Base-by-base conservation (phyloP, 108 stramenopile genomes). In the Mediolabrus comicus region DNA sequence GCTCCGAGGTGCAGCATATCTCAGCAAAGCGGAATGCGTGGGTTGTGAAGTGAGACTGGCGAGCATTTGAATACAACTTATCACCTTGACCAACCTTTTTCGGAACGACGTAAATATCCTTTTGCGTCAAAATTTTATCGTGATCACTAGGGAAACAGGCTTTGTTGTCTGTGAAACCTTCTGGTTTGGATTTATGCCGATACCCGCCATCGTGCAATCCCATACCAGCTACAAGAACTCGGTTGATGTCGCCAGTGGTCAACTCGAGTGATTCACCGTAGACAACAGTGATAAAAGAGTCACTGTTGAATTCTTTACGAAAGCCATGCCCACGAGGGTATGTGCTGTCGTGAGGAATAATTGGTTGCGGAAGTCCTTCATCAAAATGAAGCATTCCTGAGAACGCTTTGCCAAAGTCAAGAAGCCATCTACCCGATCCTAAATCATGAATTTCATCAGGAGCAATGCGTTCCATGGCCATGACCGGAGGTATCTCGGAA, bases 371-470 rank as follows among this genome's bases (percentile, higher is more conserved):
- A 13, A 80, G 29, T 34, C 79, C 79, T 19, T 70, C 54, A 13
- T 71, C 74, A 59, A 80, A 80, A 56, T 74, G 79, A 26, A 80
- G 31, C 68, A 80, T 74, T 1, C 79, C 79, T 6, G 79, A 80
- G 11, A 75, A 56, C 1, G 73, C 74, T 53, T 63, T 80, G 5
- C 74, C 67, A 68, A 71, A 80, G 43, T 80, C 79, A 27, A 80
- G 53, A 7, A 80, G 25, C 79, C 79, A 80, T 46, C 79, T 49
- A 13, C 79, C 74, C 5, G 24, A 33, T 3, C 73, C 62, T 32
- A 75, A 67, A 67, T 67, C 60, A 33, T 75, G 74, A 38, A 75
- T 55, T 43, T 75, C 74, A 30, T 75, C 66, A n/a, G 74, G 66
- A 75, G 59, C 28, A 62, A 75, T 67, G 11, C 46, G 31, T 31